Base-by-base conservation (phyloP, 73 alveolate genomes). In the Paramecium sexaurelia region DNA sequence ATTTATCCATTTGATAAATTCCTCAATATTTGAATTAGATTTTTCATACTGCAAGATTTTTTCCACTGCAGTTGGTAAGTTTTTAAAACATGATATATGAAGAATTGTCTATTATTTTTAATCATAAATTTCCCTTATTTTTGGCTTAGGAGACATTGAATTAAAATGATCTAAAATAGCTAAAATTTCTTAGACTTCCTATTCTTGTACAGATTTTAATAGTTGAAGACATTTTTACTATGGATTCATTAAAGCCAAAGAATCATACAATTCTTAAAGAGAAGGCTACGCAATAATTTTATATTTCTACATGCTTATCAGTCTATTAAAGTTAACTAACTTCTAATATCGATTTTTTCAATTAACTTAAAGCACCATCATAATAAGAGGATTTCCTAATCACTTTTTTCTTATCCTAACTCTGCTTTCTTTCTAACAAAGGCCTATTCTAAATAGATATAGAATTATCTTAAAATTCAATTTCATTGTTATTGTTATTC, bases 1-100 rank as follows among this genome's bases (percentile, higher is more conserved):
- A 85, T 98, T 96, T 69, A 97, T 92, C 98, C 98, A 98, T 29
- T 55, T 15, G 55, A 24, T 33, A 17, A 93, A 43, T 6, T 85
- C 90, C 9, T 90, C 75, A 35, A 85, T 86, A 26, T 45, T 90
- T 29, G 73, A 83, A 41, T 36, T 51, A 13, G 15, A 11, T 9
- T 92, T 61, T 35, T 84, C 55, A 71, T 71, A 71, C n/a, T 15
- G 10, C 11, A 71, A 40, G 7, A 71, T 19, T 15, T n/a, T 32
- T 17, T 40, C 41, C 9, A 47, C 84, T 11, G 24, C 41, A 27
- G 29, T 94, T 22, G 55, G 82, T 32, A 41, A 32, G 26, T 78
- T 78, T 27, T 83, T 93, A 47, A 92, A 68, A 56, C 96, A 92
- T 10, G 98, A 87, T 92, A 95, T 87, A 92, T 95, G 96, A 68